Evolutionary conservation across 441 rosid species (phyloP), one percentile per base, ranked within the genome.

Genomic region (Breynia disticha): DNA sequence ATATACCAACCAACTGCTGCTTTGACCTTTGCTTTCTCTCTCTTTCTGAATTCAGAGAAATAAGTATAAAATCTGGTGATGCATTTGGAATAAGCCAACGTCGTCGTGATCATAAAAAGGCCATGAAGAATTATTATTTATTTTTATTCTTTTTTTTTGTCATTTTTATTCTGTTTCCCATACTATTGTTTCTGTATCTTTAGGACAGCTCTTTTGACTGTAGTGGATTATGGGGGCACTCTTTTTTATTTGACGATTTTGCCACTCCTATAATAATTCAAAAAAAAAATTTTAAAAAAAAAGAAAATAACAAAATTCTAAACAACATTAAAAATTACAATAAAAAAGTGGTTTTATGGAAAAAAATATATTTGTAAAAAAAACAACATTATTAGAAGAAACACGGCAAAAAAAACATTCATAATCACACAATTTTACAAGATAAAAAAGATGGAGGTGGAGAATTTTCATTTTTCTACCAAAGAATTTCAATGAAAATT

Each of bases 11-110:
- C 82, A 84, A 78, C 87, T 77, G 80, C 87, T 66, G 53, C 80
- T 77, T 87, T 84, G 96, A 87, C 96, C 86, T 77, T 66, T 58
- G 73, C 50, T 64, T 48, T 53, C 60, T 55, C 51, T 43, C 55
- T 49, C 54, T 52, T 51, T 43, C 52, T 14, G 9, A 53, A 11
- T 21, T n/a, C 16, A 16, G 11, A 12, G 39, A 16, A 14, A 19
- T 16, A 7, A 8, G 7, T 3, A 16, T 13, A 16, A 45, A 51
- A 11, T n/a, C 22, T 18, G n/a, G n/a, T n/a, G n/a, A n/a, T n/a
- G n/a, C n/a, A 35, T 41, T 14, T 58, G 39, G 38, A 46, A 60
- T 57, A 71, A 59, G 73, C 75, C 69, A 63, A 68, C 62, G 71
- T 73, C 69, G 73, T 69, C 79, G 70, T 76, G 71, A 81, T 76